Conservation (phyloP, 2,329 filamentous ascomycete species). For the Pestalotiopsis sp. region DNA sequence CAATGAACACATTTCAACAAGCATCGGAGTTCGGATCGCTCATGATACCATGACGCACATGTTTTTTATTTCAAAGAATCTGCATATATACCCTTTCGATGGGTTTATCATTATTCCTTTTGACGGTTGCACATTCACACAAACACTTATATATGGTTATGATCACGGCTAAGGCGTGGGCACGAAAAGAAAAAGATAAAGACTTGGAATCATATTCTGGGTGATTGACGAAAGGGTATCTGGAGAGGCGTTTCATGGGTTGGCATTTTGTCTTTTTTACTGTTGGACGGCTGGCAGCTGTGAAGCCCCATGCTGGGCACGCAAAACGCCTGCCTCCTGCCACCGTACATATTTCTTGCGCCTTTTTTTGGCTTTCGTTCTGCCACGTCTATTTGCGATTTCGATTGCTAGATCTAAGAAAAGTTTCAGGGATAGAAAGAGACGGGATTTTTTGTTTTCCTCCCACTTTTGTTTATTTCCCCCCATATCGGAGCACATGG, state of each 20-base stretch:
- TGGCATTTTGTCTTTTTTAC: neutral
- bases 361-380: constrained; percentile 6
- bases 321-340: constrained; percentile 7
- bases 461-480: neutral
- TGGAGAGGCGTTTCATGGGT: neutral
- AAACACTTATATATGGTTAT: neutral
- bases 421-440: neutral
- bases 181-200: constrained; percentile 7
- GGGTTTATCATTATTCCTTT: neutral
- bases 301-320: neutral
- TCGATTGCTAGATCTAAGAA: constrained; percentile 3
- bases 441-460: neutral
- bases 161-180: neutral
- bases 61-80: neutral
- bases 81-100: constrained; percentile 7
- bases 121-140: neutral
- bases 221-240: neutral
- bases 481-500: neutral
- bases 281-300: neutral
- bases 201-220: neutral
- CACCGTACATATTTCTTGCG: constrained; percentile 12
- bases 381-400: neutral
- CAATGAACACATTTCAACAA: constrained; percentile 10
- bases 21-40: constrained; percentile 9
- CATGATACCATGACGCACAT: constrained; percentile 12